Conservation (phyloP, 208 protist genomes). For the Kentomonas sorsogonicus region DNA sequence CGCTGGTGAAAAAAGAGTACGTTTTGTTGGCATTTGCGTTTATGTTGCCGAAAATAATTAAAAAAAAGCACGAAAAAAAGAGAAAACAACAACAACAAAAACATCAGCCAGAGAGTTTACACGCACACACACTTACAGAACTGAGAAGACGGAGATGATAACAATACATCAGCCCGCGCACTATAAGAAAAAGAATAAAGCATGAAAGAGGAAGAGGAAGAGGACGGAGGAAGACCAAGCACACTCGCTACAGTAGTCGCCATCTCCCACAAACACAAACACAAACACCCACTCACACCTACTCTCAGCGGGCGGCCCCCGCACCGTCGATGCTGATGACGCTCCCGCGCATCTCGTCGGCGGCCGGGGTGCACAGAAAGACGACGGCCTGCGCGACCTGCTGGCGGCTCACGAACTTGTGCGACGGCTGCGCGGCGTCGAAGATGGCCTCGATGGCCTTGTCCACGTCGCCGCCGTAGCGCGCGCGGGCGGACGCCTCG, state of each 20-base stretch:
- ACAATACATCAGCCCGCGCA: too few species aligned
- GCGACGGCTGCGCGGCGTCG: slow-evolving; percentile 28
- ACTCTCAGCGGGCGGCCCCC: slow-evolving; percentile 20
- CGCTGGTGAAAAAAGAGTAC: neutral
- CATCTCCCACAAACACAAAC: too few species aligned
- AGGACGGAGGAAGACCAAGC: neutral
- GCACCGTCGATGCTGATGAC: slow-evolving; percentile 32
- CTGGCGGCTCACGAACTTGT: slow-evolving; percentile 19
- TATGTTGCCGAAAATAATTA: neutral
- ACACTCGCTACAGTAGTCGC: too few species aligned
- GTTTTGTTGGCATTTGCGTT: neutral
- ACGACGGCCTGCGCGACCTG: slow-evolving; percentile 33
- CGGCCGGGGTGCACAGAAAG: slow-evolving; percentile 28
- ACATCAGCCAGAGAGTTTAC: neutral
- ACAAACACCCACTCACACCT: too few species aligned
- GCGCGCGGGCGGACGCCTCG: slow-evolving; percentile 9
- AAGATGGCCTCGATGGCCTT: slow-evolving; percentile 19
- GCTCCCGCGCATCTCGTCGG: slow-evolving; percentile 22
- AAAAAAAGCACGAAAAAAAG: neutral
- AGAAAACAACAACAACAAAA: neutral
- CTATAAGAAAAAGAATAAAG: slow-evolving; percentile 3
- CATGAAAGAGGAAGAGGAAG: neutral
- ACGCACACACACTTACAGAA: neutral
- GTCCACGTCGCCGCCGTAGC: slow-evolving; percentile 22
- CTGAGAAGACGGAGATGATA: neutral